A percentile compares a stretch with the other conserved stretches of the same genome.
Evolutionary conservation across 164 flowering plant species (phyloP).

Genomic region (Liquidambar formosana): DNA sequence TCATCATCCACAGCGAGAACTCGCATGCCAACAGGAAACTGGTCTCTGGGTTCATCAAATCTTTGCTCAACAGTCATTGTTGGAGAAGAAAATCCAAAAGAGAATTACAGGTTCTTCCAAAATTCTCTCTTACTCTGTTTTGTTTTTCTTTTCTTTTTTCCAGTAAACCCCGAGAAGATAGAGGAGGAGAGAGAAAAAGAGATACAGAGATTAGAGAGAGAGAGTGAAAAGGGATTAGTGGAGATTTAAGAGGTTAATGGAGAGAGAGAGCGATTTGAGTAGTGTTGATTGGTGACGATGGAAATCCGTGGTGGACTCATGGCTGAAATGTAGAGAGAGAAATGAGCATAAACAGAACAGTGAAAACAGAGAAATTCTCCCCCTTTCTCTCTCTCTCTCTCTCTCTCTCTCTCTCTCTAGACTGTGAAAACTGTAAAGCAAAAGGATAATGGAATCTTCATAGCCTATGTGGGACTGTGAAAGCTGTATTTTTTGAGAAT

Average conservation of each 20-base stretch:
- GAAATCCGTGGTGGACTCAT: neutral
- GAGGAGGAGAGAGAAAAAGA: neutral
- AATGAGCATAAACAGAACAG: neutral
- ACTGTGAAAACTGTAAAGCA: too few relatives aligned
- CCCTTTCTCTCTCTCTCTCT: too few relatives aligned
- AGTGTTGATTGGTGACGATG: slow-evolving; percentile 5
- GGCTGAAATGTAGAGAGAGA: neutral
- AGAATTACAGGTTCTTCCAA: neutral
- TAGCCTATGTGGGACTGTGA: too few relatives aligned
- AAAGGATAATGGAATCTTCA: too few relatives aligned
- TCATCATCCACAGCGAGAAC: slow-evolving; percentile 58
- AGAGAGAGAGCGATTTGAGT: neutral
- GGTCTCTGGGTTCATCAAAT: slow-evolving; percentile 31
- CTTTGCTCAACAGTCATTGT: slow-evolving; percentile 41
- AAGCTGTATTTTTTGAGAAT: too few relatives aligned
- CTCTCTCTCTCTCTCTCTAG: too few relatives aligned
- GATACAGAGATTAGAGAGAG: neutral
- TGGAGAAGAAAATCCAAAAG: neutral
- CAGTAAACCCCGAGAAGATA: neutral
- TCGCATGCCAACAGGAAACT: slow-evolving; percentile 56
- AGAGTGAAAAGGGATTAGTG: neutral
- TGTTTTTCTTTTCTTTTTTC: too few relatives aligned
- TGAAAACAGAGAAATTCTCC: too few relatives aligned
- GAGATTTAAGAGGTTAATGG: neutral
- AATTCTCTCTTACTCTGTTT: neutral